Evolutionary conservation across 2,329 filamentous ascomycete species (phyloP), one percentile per base, ranked within the genome.

Genomic region (Sporothrix pallida): DNA sequence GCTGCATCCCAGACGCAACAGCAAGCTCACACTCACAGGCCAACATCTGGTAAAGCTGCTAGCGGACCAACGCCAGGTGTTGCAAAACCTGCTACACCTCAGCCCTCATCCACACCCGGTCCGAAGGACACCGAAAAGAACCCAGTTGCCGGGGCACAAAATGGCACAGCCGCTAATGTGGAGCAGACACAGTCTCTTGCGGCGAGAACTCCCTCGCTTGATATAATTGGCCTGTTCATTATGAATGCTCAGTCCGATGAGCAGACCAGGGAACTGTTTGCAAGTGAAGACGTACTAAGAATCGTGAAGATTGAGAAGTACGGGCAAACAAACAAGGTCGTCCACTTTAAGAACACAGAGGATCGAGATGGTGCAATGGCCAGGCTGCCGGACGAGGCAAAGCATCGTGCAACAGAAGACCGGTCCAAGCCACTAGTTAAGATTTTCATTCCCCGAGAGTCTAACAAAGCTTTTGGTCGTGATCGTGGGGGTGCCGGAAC

Each of bases 141-240:
- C 4, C 77, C 84, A 9, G 78, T 83, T 17, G 80, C 84, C 7
- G 79, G 81, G 12, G 80, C 83, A 48, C 80, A 87, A 3, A 90
- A 90, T 74, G 88, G 89, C 74, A 86, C 87, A 15, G 81, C 84
- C 5, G 85, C 86, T 74, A 84, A 83, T 13, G 81, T 86, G 4
- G 88, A 89, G 63, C 83, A 87, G 13, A 82, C 84, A 2, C 82
- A 86, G n/a, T 89, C 89, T 1, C 87, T 89, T 17, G 87, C 87
- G 7, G 84, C 87, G 42, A 91, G 93, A 80, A 87, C 84, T 50
- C 80, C 86, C 62, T 83, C 87, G 20, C 87, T 94, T 79, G 89
- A 88, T 77, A 93, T 92, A 77, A 91, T 94, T 78, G 95, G 93
- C 68, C 88, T 99, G 23, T 99, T 98, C 82, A 91, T 99, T 75